These are phyloP conservation scores for Yamadazyma membranifaciens DNA, from an alignment of 1,139 yeast species.

Conservation along the genomic window DNA sequence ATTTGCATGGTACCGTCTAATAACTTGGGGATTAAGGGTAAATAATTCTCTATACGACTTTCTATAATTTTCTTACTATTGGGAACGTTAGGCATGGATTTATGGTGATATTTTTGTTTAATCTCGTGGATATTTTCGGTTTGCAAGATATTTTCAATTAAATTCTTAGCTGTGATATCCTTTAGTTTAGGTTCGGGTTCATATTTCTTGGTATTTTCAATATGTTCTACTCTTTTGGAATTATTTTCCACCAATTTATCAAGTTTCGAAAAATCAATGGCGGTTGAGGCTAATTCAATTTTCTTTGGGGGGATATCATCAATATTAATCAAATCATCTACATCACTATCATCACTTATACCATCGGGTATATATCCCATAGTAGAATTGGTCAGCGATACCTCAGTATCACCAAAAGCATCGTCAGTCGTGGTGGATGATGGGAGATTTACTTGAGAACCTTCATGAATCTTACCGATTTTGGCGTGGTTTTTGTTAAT, in stretches of 20 bases:
- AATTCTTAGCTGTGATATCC: background rate
- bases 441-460: too few species aligned
- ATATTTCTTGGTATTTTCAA: too few species aligned
- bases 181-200: background rate
- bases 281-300: background rate
- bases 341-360: conserved; percentile 11
- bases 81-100: conserved; percentile 27
- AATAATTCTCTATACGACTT: conserved; percentile 26
- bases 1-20: conserved; percentile 37
- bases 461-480: too few species aligned
- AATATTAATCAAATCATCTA: conserved; percentile 10
- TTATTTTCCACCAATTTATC: conserved; percentile 4
- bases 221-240: background rate
- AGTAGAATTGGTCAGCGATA: background rate
- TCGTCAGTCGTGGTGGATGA: background rate
- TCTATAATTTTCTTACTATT: conserved; percentile 23
- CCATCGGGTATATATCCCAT: conserved; percentile 11
- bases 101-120: conserved; percentile 20
- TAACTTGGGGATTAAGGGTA: conserved; percentile 38
- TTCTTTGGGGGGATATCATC: conserved; percentile 3
- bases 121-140: conserved; percentile 12
- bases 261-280: background rate
- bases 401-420: background rate
- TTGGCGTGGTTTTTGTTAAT: too few species aligned
- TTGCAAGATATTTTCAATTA: conserved; percentile 11